These are phyloP conservation scores for Neurospora sp. DNA, from an alignment of 495 filamentous ascomycete genomes.

Conservation along the genomic window DNA sequence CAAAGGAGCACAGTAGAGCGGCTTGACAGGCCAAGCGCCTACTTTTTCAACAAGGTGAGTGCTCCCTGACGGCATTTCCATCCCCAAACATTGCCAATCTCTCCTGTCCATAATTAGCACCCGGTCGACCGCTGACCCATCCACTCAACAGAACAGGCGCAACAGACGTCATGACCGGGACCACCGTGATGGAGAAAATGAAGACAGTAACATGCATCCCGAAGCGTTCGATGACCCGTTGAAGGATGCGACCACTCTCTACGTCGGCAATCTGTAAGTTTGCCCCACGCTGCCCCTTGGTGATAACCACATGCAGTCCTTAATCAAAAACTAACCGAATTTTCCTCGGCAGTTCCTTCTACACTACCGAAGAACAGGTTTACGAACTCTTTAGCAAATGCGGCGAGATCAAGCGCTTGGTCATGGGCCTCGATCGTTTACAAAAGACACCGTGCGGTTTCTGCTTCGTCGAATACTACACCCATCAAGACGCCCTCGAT, in stretches of 20 bases:
- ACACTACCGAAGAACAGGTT: slow-evolving; percentile 98
- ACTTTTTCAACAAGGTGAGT: slow-evolving; percentile 67
- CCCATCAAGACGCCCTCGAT: slow-evolving; percentile 87
- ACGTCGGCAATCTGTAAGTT: slow-evolving; percentile 89
- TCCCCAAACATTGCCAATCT: not conserved
- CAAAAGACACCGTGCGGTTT: slow-evolving; percentile 97
- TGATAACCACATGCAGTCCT: not conserved
- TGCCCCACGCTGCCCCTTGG: not conserved
- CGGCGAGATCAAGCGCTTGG: slow-evolving; percentile 91
- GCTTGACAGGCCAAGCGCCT: slow-evolving; percentile 81
- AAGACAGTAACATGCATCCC: slow-evolving; percentile 34
- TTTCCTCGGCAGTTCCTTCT: slow-evolving; percentile 67
- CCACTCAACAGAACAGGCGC: slow-evolving; percentile 45
- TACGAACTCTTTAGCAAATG: slow-evolving; percentile 96
- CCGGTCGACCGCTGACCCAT: not conserved
- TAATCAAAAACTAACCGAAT: slow-evolving; percentile 1
- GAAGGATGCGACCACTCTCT: slow-evolving; percentile 83
- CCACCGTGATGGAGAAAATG: slow-evolving; percentile 43
- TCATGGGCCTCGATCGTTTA: slow-evolving; percentile 97
- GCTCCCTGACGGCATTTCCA: not conserved
- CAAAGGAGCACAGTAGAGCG: slow-evolving; percentile 65
- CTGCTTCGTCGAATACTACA: slow-evolving; percentile 99
- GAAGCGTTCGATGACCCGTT: slow-evolving; percentile 62
- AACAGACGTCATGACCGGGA: slow-evolving; percentile 49
- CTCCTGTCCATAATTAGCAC: slow-evolving; percentile 1